Evolutionary conservation across 2,329 filamentous ascomycete species (phyloP), one percentile per base, ranked within the genome.

Genomic region (Arthrobotrys sinensis): DNA sequence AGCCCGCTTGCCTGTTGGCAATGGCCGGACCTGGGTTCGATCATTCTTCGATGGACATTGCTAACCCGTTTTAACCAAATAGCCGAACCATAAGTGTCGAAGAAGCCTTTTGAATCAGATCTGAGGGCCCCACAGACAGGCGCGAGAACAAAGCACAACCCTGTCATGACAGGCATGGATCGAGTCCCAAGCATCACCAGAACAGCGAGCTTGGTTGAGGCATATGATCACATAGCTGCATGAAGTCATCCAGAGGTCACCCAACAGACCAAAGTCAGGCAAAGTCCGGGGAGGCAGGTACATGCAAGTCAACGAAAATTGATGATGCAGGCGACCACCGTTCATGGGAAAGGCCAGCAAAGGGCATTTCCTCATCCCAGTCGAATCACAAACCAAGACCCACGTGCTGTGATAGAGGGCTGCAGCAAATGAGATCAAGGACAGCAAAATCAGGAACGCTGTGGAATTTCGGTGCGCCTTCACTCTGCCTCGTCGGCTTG

Each of bases 21-120:
- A 45, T 21, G 69, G 14, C 46, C 21, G 53, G 60, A 48, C 50
- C 40, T 24, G 32, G 24, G 69, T 69, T 55, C 71, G 48, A 64
- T 34, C 21, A 76, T 38, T 60, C 60, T 77, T 71, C 73, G 40
- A 53, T 67, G 60, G 32, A 32, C 52, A 48, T 12, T 66, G 43
- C 75, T 78, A 78, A 78, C 75, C 67, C 43, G 34, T 67, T 78
- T 78, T 63, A 72, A 78, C 75, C 62, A 78, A 78, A 72, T 78
- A 78, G 62, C 75, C 75, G 75, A 78, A 69, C 64, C 19, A 53
- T 32, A 32, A 40, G 40, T 40, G 60, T 69, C 46, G 34, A 63
- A 48, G 55, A 75, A 46, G 48, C 46, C 28, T 55, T 68, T 55
- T 70, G 21, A 60, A 34, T 55, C 34, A 55, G 57, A 71, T 71